Percentiles rank a stretch among this genome's conserved stretches.
phyloP scores from a whole-genome alignment of 225 moss, liverwort and hornwort genomes.

The Pleurozium schreberi region DNA sequence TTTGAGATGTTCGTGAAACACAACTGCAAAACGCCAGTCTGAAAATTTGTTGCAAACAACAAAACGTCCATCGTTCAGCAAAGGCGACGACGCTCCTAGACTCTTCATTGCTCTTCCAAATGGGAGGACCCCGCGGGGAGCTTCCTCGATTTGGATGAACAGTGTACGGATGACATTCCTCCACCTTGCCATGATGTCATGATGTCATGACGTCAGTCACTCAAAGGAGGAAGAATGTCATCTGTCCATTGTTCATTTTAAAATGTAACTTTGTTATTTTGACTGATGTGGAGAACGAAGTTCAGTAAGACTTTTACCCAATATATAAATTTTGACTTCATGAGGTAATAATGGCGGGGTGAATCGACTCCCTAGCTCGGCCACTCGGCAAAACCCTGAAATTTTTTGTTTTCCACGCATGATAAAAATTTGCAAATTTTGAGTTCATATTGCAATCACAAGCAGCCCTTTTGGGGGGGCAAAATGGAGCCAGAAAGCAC shows the following conservation, averaged over 20 bases:
- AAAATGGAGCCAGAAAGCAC: no score
- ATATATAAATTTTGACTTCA: neutral
- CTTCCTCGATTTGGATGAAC: neutral
- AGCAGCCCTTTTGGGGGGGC: no score
- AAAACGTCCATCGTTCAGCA: neutral
- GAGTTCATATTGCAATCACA: no score
- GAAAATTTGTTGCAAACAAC: neutral
- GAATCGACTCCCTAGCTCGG: no score
- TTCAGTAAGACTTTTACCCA: neutral
- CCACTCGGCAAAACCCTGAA: no score
- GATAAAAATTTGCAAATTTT: no score
- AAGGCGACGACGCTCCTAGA: neutral
- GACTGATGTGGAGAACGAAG: neutral
- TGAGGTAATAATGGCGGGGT: no score
- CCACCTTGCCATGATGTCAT: neutral
- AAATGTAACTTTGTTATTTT: neutral
- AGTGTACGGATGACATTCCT: neutral
- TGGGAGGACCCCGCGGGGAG: neutral
- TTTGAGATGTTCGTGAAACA: neutral
- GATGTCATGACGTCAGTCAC: neutral
- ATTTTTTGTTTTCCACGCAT: no score
- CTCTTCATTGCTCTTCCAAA: neutral
- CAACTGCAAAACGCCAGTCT: neutral
- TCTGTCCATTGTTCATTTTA: no score
- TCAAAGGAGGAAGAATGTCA: neutral